phyloP scores from a whole-genome alignment of 768 basidiomycete genomes.

The Russula earlei region DNA sequence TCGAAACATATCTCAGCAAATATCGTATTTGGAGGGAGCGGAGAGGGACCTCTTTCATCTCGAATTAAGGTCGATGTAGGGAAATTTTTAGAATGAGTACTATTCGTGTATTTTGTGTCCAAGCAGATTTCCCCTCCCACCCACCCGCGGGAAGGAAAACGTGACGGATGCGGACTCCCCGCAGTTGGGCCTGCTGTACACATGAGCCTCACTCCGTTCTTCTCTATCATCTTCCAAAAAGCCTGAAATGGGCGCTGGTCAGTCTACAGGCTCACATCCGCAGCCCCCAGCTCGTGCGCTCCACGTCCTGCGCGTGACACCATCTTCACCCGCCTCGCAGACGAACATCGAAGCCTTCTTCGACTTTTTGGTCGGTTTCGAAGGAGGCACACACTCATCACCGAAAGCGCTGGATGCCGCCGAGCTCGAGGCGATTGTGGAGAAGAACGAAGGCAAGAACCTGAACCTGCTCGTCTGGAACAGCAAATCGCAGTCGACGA shows the following conservation, averaged over 20 bases:
- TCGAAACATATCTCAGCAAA: constrained; percentile 48
- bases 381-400: constrained; percentile 50
- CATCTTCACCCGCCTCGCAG: constrained; percentile 78
- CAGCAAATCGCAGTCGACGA: constrained; percentile 60
- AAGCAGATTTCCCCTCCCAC: too few relatives aligned
- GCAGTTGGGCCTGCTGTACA: too few relatives aligned
- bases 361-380: constrained; percentile 91
- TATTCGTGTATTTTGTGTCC: neutral
- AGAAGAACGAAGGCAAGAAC: constrained; percentile 62
- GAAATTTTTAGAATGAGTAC: constrained; percentile 6
- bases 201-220: too few relatives aligned
- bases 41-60: constrained; percentile 1
- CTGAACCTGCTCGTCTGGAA: constrained; percentile 77
- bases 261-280: constrained; percentile 41
- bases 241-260: constrained; percentile 62
- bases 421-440: constrained; percentile 72
- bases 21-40: constrained; percentile 25
- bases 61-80: constrained; percentile 14
- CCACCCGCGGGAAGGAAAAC: neutral
- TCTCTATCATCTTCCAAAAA: neutral
- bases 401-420: constrained; percentile 53
- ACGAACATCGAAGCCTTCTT: constrained; percentile 89
- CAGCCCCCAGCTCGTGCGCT: constrained; percentile 55
- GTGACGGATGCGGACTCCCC: neutral
- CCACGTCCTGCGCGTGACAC: constrained; percentile 85